These are phyloP conservation scores for Erigeron canadensis DNA, from an alignment of 129 eudicot genomes.

Conservation along the genomic window DNA sequence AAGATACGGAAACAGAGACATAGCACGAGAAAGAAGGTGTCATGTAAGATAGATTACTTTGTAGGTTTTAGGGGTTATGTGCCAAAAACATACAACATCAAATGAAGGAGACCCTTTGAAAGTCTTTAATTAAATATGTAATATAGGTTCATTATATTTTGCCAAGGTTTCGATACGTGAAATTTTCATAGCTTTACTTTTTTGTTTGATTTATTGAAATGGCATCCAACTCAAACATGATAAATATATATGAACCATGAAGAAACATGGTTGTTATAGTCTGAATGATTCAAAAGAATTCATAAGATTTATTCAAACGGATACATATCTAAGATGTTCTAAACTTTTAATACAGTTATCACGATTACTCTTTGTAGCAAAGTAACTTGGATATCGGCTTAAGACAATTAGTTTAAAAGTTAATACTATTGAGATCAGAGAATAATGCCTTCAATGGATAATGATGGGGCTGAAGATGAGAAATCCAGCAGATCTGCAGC, in stretches of 20 bases:
- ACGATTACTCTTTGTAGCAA: background rate
- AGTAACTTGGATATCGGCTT: background rate
- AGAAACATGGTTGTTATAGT: too few species aligned
- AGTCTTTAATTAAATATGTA: too few species aligned
- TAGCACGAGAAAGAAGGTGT: too few species aligned
- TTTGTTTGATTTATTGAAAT: too few species aligned
- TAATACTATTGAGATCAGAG: background rate
- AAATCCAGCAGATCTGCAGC: conserved; percentile 18
- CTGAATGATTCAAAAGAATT: background rate
- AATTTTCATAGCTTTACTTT: too few species aligned
- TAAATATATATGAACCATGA: too few species aligned
- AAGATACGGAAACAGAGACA: too few species aligned
- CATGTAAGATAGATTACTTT: background rate
- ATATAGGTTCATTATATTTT: too few species aligned
- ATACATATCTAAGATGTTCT: background rate
- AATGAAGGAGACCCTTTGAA: too few species aligned
- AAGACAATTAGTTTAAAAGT: conserved; percentile 2
- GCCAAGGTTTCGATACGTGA: too few species aligned
- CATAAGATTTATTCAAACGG: background rate
- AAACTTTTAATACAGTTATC: background rate
- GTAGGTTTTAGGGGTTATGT: background rate
- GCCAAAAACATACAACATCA: too few species aligned
- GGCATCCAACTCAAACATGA: too few species aligned
- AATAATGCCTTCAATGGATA: conserved; percentile 19
- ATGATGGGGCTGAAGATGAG: conserved; percentile 25